These are phyloP conservation scores for Myriosclerotinia scirpicola DNA, from an alignment of 2,329 filamentous ascomycete genomes.

Conservation along the genomic window DNA sequence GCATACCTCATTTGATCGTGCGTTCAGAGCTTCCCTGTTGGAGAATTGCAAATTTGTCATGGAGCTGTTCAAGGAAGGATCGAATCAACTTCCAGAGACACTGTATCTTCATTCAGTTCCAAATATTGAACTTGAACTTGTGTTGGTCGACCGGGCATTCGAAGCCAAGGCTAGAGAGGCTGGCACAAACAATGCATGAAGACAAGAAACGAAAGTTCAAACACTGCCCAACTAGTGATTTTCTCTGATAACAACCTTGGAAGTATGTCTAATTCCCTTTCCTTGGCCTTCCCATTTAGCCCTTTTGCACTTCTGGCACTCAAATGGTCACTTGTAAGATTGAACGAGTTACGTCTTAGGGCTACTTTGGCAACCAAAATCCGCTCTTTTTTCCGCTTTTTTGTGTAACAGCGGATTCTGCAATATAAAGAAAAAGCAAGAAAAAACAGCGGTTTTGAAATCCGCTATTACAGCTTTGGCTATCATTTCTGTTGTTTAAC, in stretches of 20 bases:
- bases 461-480: no score
- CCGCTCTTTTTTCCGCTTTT: no score
- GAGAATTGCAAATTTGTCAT: background rate
- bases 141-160: background rate
- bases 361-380: no score
- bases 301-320: no score
- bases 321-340: background rate
- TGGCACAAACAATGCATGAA: background rate
- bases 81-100: no score
- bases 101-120: background rate
- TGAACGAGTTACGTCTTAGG: background rate
- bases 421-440: no score
- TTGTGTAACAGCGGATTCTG: no score
- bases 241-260: background rate
- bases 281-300: no score
- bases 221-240: background rate
- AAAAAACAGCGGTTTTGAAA: no score
- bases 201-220: background rate
- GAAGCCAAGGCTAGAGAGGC: background rate
- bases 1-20: accelerated
- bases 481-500: no score
- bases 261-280: background rate
- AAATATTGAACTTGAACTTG: background rate
- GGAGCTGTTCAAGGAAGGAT: background rate
- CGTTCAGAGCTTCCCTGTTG: background rate